Evolutionary conservation across 345 rosid species (phyloP).

Genomic region (Euphorbia tirucalli): DNA sequence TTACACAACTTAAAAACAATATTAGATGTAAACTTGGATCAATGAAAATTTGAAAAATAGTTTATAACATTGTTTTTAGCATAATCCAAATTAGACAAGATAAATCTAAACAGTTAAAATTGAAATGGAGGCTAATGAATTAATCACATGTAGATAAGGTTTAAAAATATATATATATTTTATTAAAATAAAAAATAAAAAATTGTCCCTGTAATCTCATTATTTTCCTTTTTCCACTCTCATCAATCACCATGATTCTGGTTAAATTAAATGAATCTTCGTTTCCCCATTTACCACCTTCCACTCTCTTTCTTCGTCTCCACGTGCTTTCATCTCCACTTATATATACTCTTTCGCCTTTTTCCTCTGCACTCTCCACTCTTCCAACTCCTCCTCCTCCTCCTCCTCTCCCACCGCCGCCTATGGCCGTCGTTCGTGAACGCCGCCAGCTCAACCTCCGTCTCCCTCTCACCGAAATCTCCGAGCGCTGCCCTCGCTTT

Average conservation of each 20-base stretch:
- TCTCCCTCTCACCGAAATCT: slow-evolving; percentile 52
- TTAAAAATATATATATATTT: too few species aligned
- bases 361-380: neutral
- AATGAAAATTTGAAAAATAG: too few species aligned
- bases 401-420: neutral
- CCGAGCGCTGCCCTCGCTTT: slow-evolving; percentile 52
- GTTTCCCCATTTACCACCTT: neutral
- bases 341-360: neutral
- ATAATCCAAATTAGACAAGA: neutral
- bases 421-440: slow-evolving; percentile 68
- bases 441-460: slow-evolving; percentile 88
- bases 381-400: neutral
- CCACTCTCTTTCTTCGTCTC: neutral
- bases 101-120: neutral
- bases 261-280: slow-evolving; percentile 3
- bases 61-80: too few species aligned
- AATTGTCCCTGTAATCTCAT: neutral
- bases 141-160: neutral
- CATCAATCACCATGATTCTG: neutral
- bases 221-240: neutral
- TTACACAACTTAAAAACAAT: too few species aligned
- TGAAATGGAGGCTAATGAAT: neutral
- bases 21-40: too few species aligned
- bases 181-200: neutral
- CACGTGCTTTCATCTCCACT: slow-evolving; percentile 20